Evolutionary conservation across 305 asterid genomes (phyloP), one percentile per base, ranked within the genome.

Genomic region (Coffea humblotiana): DNA sequence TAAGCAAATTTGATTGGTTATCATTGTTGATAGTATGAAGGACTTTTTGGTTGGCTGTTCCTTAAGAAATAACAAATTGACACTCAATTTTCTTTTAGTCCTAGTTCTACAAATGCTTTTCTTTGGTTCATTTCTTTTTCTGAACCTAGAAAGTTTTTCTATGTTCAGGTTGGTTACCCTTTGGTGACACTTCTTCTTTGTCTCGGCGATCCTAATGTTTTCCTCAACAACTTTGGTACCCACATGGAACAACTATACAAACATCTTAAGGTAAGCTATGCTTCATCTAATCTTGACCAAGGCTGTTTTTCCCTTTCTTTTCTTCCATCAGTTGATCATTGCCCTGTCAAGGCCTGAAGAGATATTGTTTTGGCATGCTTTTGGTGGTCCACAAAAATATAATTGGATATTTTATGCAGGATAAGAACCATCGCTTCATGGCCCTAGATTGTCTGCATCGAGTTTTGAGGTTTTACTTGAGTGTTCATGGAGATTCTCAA

Each of bases 211-310:
- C 97, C 99, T 81, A 88, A 80, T 85, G 85, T 89, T 85, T 96
- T 96, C 88, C 98, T 92, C 85, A 91, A 71, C 83, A 92, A 91
- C 83, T 94, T 96, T 83, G 98, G 98, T 82, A 73, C 96, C 76
- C 99, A 96, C 87, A 96, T 96, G 99, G 99, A 96, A 72, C 99
- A 93, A 83, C 85, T 96, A 78, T 93, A 96, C 95, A 96, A 94
- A 83, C 99, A 94, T 90, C 94, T 96, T 49, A 92, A 92, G 91
- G 99, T 96, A 81, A 84, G 90, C 82, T 82, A 29, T 66, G 78
- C 63, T 78, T 73, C 54, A 10, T 67, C 45, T 14, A 12, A 23
- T 35, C 37, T 61, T 75, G 77, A 45, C 4, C 77, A 40, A 7
- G 35, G 60, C 11, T 37, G 60, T 52, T 69, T 35, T 49, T 35